Evolutionary conservation across 345 rosid species (phyloP).

Genomic region (Chamaenerion angustifolium): DNA sequence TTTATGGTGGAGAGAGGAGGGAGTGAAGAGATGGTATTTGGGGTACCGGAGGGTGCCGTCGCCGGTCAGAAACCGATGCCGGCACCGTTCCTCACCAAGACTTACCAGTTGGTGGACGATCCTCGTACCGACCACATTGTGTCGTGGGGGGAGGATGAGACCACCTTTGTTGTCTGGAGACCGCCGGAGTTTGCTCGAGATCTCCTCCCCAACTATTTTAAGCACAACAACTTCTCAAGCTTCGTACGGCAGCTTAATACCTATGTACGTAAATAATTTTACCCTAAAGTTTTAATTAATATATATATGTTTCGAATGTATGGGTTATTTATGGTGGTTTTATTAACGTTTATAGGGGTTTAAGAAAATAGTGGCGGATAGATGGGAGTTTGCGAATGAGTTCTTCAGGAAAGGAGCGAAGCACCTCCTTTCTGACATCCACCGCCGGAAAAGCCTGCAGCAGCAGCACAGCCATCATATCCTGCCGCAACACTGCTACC

Average conservation of each 20-base stretch:
- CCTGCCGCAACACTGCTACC: slow-evolving; percentile 8
- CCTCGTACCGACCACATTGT: slow-evolving; percentile 44
- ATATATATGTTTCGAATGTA: no score
- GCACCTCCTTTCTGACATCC: slow-evolving; percentile 44
- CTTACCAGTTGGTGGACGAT: slow-evolving; percentile 48
- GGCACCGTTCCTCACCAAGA: slow-evolving; percentile 48
- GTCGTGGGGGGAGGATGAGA: slow-evolving; percentile 39
- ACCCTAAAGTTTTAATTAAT: no score
- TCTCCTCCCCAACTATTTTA: slow-evolving; percentile 38
- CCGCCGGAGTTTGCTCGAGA: slow-evolving; percentile 47
- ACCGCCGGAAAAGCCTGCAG: slow-evolving; percentile 33
- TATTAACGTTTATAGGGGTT: slow-evolving; percentile 27
- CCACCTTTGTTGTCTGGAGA: slow-evolving; percentile 49
- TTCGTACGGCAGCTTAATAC: slow-evolving; percentile 42
- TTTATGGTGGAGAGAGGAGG: slow-evolving; percentile 10
- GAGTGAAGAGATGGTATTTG: slow-evolving; percentile 17
- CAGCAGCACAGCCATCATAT: slow-evolving; percentile 13
- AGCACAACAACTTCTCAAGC: slow-evolving; percentile 49
- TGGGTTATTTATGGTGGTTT: background rate
- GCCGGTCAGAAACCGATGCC: slow-evolving; percentile 23
- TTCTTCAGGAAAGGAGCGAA: slow-evolving; percentile 41
- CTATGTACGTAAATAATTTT: slow-evolving; percentile 18
- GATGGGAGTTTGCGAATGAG: slow-evolving; percentile 66
- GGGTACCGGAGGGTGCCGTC: slow-evolving; percentile 10
- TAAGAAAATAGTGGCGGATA: slow-evolving; percentile 40